phyloP scores from a whole-genome alignment of 495 filamentous ascomycete genomes.

The Podospora pseudoanserina region DNA sequence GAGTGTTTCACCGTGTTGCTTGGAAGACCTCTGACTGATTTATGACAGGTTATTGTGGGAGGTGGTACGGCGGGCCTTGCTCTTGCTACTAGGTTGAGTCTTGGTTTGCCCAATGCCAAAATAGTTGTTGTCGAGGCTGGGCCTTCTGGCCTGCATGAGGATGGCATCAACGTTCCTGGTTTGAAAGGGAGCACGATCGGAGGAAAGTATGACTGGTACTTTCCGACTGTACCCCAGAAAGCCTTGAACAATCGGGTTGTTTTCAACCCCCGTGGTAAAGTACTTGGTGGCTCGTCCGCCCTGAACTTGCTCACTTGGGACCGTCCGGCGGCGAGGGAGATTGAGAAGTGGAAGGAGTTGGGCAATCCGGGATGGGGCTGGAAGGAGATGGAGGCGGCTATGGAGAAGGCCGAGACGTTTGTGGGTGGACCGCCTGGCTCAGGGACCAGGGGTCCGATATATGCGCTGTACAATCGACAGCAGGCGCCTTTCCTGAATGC shows the following conservation, averaged over 20 bases:
- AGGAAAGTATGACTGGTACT: constrained; percentile 53
- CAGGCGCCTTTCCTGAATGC: constrained; percentile 27
- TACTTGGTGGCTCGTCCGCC: constrained; percentile 44
- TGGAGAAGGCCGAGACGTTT: constrained; percentile 39
- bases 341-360: constrained; percentile 55
- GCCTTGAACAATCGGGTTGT: constrained; percentile 33
- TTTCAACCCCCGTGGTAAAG: constrained; percentile 44
- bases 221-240: constrained; percentile 44
- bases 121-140: constrained; percentile 59
- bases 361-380: constrained; percentile 56
- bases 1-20: background rate
- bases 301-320: constrained; percentile 51
- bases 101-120: constrained; percentile 45
- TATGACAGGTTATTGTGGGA: constrained; percentile 56
- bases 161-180: constrained; percentile 43
- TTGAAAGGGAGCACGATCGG: constrained; percentile 41
- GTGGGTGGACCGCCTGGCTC: constrained; percentile 13
- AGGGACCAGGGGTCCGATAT: constrained; percentile 31
- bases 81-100: constrained; percentile 57
- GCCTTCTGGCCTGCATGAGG: constrained; percentile 40
- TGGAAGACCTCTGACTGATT: background rate
- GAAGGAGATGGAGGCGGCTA: constrained; percentile 38
- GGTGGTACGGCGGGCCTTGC: constrained; percentile 59
- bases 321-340: constrained; percentile 51
- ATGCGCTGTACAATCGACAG: constrained; percentile 33